These are phyloP conservation scores for Scutellaria barbata DNA, from an alignment of 257 asterid species.

Conservation along the genomic window DNA sequence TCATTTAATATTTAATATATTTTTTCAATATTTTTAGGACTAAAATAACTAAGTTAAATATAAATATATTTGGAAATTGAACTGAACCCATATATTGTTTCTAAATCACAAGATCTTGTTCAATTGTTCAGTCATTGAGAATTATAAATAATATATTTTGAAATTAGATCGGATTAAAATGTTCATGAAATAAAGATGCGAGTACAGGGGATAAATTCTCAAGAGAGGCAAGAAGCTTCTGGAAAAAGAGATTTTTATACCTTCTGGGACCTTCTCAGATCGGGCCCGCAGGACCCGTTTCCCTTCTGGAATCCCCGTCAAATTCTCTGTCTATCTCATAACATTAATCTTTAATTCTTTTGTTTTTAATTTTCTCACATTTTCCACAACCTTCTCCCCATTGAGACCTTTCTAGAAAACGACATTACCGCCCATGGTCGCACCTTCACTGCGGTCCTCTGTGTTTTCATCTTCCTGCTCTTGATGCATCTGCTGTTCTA, in stretches of 20 bases:
- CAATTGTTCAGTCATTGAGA: no score
- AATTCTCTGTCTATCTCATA: background rate
- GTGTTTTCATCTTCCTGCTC: constrained; percentile 4
- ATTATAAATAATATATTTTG: no score
- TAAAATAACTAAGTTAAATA: no score
- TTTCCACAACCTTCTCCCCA: constrained; percentile 25
- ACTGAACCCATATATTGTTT: no score
- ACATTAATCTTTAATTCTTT: constrained; percentile 10
- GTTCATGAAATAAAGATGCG: background rate
- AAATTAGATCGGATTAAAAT: no score
- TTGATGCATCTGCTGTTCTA: background rate
- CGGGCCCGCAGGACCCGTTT: constrained; percentile 32
- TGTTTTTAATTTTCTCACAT: background rate
- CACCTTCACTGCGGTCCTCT: constrained; percentile 28
- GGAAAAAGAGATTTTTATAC: constrained; percentile 30
- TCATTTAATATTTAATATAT: no score
- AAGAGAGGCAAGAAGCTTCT: constrained; percentile 25
- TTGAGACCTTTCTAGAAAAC: constrained; percentile 50
- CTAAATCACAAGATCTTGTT: no score
- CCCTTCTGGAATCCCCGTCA: constrained; percentile 33
- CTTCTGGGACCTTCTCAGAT: constrained; percentile 41
- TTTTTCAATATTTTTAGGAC: no score
- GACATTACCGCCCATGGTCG: constrained; percentile 5
- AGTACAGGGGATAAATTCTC: constrained; percentile 10
- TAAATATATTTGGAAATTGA: no score